These are phyloP conservation scores for Colletotrichum musae DNA, from an alignment of 2,329 filamentous ascomycete genomes.

Conservation along the genomic window DNA sequence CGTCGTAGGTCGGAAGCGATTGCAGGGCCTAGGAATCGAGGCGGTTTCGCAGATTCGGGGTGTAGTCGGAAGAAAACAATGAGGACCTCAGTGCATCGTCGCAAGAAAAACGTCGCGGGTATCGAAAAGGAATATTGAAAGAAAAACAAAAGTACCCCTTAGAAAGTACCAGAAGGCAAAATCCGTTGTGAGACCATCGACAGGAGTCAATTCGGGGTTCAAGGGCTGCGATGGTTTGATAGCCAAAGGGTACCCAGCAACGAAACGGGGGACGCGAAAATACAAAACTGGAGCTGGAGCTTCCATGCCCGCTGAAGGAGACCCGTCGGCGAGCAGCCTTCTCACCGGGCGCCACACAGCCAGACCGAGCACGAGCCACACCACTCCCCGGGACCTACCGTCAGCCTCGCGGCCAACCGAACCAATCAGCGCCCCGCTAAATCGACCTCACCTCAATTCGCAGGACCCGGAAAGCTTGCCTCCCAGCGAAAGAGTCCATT, in stretches of 20 bases:
- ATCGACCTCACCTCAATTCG: slow-evolving; percentile 57
- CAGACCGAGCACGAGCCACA: slow-evolving; percentile 31
- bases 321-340: too few species aligned
- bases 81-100: slow-evolving; percentile 30
- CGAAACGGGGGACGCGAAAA: slow-evolving; percentile 43
- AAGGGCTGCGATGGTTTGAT: too few species aligned
- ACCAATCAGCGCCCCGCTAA: slow-evolving; percentile 57
- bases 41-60: slow-evolving; percentile 25
- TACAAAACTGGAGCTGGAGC: slow-evolving; percentile 41
- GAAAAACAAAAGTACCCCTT: slow-evolving; percentile 2
- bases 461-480: slow-evolving; percentile 41
- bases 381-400: slow-evolving; percentile 7
- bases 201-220: too few species aligned
- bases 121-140: slow-evolving; percentile 4
- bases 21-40: background rate
- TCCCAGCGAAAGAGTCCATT: slow-evolving; percentile 27
- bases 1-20: background rate
- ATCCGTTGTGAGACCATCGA: background rate
- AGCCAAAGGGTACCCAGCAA: slow-evolving; percentile 11
- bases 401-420: slow-evolving; percentile 50
- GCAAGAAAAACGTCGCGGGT: slow-evolving; percentile 15
- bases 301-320: background rate
- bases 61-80: slow-evolving; percentile 27
- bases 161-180: background rate
- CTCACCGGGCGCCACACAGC: slow-evolving; percentile 40